phyloP scores from a whole-genome alignment of 2,329 filamentous ascomycete species.

The Plectosphaerella sp. region DNA sequence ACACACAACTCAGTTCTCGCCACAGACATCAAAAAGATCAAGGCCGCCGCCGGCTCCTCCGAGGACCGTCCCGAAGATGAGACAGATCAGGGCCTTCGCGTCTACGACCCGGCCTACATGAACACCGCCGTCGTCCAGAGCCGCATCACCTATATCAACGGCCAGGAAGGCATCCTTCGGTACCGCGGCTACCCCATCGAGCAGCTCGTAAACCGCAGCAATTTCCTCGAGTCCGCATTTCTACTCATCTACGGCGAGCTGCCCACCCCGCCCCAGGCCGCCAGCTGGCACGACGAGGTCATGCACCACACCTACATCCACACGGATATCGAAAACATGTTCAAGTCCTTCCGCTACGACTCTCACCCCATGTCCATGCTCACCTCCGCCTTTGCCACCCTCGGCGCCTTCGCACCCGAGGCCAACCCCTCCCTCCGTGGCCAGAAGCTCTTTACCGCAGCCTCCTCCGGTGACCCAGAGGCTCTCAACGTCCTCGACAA shows the following conservation, averaged over 20 bases:
- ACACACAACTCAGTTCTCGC: conserved; percentile 43
- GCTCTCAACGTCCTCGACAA: conserved; percentile 42
- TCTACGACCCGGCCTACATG: conserved; percentile 49
- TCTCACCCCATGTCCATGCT: conserved; percentile 50
- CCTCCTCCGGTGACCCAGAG: conserved; percentile 32
- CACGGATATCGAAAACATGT: conserved; percentile 44
- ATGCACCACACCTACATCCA: conserved; percentile 48
- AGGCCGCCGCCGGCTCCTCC: conserved; percentile 19
- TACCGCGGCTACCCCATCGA: conserved; percentile 50
- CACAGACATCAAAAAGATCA: conserved; percentile 48
- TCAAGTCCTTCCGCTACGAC: conserved; percentile 46
- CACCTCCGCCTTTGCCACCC: conserved; percentile 42
- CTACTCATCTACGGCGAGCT: conserved; percentile 48
- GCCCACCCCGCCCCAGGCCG: conserved; percentile 35
- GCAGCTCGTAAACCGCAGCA: conserved; percentile 42
- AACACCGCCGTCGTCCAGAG: conserved; percentile 47
- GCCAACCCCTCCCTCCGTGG: conserved; percentile 45
- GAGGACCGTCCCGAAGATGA: conserved; percentile 38
- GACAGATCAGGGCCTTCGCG: conserved; percentile 41
- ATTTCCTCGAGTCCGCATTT: conserved; percentile 44
- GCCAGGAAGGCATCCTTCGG: conserved; percentile 43
- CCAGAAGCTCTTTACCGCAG: conserved; percentile 44
- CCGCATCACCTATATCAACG: conserved; percentile 49
- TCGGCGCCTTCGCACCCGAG: conserved; percentile 44
- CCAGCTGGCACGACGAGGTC: conserved; percentile 39